These are phyloP conservation scores for Flaveria sonorensis DNA, from an alignment of 129 eudicot species.

Conservation along the genomic window DNA sequence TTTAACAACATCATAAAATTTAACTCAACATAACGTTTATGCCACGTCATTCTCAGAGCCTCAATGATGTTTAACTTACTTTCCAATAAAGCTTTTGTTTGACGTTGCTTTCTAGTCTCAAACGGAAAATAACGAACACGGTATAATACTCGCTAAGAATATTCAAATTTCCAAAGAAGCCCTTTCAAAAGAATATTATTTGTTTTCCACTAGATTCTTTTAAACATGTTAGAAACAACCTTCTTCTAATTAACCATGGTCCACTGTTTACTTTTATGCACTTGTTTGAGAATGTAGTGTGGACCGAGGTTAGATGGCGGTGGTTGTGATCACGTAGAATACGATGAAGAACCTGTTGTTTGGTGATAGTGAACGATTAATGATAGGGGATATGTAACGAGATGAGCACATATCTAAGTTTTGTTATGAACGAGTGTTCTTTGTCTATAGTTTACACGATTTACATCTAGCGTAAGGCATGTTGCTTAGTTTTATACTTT, in stretches of 20 bases:
- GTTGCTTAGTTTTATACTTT: no score
- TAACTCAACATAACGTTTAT: neutral
- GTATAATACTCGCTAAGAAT: conserved; percentile 10
- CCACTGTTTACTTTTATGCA: neutral
- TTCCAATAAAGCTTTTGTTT: neutral
- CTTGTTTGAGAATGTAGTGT: no score
- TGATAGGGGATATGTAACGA: neutral
- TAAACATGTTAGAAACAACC: neutral
- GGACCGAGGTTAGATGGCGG: neutral
- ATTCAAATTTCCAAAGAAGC: conserved; percentile 4
- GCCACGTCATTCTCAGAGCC: conserved; percentile 3
- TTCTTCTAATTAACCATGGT: neutral
- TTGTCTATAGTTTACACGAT: no score
- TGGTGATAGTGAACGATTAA: no score
- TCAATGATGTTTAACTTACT: neutral
- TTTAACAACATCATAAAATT: no score
- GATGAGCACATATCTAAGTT: neutral
- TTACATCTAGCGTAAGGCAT: no score
- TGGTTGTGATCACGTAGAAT: neutral
- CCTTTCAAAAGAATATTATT: conserved; percentile 9
- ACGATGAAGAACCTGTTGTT: neutral
- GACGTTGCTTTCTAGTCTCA: conserved; percentile 1
- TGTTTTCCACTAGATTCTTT: neutral
- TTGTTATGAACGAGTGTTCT: neutral
- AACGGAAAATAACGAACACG: conserved; percentile 26